phyloP scores from a whole-genome alignment of 352 stramenopile species.

The Ochromonadaceae sp. region DNA sequence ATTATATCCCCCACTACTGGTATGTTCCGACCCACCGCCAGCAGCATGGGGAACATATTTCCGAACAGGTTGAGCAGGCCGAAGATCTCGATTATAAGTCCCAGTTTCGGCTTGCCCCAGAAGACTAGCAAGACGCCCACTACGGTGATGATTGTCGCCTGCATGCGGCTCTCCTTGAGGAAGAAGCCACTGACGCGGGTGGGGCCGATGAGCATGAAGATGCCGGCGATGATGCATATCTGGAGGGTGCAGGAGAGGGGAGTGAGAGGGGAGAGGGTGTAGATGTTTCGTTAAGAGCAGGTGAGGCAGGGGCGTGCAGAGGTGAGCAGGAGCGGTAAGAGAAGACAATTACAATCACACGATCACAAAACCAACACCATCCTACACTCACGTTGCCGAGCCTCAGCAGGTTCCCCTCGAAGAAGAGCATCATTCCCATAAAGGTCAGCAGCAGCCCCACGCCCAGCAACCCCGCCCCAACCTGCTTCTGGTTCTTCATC shows the following conservation, averaged over 20 bases:
- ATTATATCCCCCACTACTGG: conserved; percentile 5
- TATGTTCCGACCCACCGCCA: neutral
- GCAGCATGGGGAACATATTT: neutral
- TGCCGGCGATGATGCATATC: neutral
- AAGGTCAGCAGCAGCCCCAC: neutral
- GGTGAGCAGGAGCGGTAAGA: no score
- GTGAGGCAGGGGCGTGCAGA: no score
- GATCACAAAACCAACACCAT: no score
- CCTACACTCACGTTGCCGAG: neutral
- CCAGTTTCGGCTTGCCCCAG: neutral
- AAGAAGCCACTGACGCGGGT: neutral
- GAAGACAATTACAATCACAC: no score
- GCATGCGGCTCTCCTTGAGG: neutral
- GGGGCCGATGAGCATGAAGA: neutral
- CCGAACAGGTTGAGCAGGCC: conserved; percentile 2
- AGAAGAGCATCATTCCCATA: conserved; percentile 4
- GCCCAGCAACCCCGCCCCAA: neutral
- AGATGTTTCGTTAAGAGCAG: no score
- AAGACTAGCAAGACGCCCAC: neutral
- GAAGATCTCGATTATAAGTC: neutral
- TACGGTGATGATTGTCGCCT: neutral
- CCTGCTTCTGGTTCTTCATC: neutral
- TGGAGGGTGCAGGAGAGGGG: neutral
- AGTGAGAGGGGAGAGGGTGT: no score
- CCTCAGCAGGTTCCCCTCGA: neutral